Conservation (phyloP, 2,329 filamentous ascomycete species). For the Hypoxylon rubiginosum region DNA sequence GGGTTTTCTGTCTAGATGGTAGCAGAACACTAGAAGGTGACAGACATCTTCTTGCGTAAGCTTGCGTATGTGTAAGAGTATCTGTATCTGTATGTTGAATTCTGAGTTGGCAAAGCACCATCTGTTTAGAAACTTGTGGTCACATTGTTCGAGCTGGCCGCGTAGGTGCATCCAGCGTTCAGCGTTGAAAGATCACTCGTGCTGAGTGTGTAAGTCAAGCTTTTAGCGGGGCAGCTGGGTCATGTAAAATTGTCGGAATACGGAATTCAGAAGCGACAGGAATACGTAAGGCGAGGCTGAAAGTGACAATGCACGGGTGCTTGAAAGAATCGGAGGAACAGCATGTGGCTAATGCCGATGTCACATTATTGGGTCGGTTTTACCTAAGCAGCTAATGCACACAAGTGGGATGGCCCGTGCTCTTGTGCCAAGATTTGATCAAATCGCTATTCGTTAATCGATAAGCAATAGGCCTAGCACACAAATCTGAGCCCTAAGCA, state of each 20-base stretch:
- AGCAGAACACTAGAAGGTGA: slow-evolving; percentile 14
- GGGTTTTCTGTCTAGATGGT: slow-evolving; percentile 18
- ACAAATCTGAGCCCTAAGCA: slow-evolving; percentile 52
- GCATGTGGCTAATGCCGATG: slow-evolving; percentile 41
- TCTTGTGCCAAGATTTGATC: neutral
- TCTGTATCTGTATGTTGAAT: slow-evolving; percentile 14
- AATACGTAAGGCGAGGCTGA: slow-evolving; percentile 38
- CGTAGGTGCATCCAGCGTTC: slow-evolving; percentile 27
- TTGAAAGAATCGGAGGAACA: slow-evolving; percentile 20
- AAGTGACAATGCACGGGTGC: neutral
- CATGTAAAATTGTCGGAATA: slow-evolving; percentile 5
- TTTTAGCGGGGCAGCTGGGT: slow-evolving; percentile 26
- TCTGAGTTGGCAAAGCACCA: slow-evolving; percentile 38
- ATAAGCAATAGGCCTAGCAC: slow-evolving; percentile 37
- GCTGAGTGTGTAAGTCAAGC: slow-evolving; percentile 13
- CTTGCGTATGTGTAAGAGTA: too few relatives aligned
- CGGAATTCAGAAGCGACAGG: neutral
- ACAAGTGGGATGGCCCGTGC: neutral
- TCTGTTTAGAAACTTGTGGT: slow-evolving; percentile 29
- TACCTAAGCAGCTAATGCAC: neutral
- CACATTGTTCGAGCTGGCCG: slow-evolving; percentile 32
- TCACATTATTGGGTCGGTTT: too few relatives aligned
- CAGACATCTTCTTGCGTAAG: slow-evolving; percentile 9
- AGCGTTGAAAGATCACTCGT: slow-evolving; percentile 14
- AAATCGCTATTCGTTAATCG: slow-evolving; percentile 37